Evolutionary conservation across 1,284 basidiomycete genomes (phyloP), one percentile per base, ranked within the genome.

Genomic region (Rhizoctonia solani): DNA sequence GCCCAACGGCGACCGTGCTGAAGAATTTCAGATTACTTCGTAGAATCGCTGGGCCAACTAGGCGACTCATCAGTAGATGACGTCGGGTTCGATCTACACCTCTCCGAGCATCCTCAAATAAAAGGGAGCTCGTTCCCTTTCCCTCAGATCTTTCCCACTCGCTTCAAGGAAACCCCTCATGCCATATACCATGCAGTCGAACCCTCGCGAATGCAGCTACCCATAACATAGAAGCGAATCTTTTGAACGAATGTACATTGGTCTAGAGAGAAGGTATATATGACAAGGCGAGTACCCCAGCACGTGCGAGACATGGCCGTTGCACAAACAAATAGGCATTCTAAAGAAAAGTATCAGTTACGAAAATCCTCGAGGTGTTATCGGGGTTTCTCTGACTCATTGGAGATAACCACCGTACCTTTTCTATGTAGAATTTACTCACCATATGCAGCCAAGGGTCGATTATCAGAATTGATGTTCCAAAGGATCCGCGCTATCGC

Each of bases 401-500:
- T 47, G 52, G 34, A 47, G 56, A 59, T 59, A 59, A 59, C 44
- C 42, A 21, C 56, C 56, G 41, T n/a, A n/a, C n/a, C n/a, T n/a
- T n/a, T n/a, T n/a, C n/a, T n/a, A n/a, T n/a, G n/a, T n/a, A n/a
- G n/a, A n/a, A n/a, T n/a, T n/a, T 13, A 50, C 58, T 27, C 19
- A 50, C 47, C 58, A 30, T 11, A 63, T 63, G 47, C 47, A 50
- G 52, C 37, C 8, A 46, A 9, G 19, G 25, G 19, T 6, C 21
- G 34, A 37, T 19, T 14, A 53, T 76, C 69, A 82, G 67, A 85
- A 81, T 69, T 85, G 77, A 71, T 85, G 84, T 42, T 74, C 77
- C 69, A 85, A 80, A 67, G 81, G 77, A 13, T 77, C 76, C 16
- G 77, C 77, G 29, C 73, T 76, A n/a, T 75, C 73, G 52, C 72